These are phyloP conservation scores for Zymoseptoria tritici DNA, from an alignment of 2,329 filamentous ascomycete species.

Conservation along the genomic window DNA sequence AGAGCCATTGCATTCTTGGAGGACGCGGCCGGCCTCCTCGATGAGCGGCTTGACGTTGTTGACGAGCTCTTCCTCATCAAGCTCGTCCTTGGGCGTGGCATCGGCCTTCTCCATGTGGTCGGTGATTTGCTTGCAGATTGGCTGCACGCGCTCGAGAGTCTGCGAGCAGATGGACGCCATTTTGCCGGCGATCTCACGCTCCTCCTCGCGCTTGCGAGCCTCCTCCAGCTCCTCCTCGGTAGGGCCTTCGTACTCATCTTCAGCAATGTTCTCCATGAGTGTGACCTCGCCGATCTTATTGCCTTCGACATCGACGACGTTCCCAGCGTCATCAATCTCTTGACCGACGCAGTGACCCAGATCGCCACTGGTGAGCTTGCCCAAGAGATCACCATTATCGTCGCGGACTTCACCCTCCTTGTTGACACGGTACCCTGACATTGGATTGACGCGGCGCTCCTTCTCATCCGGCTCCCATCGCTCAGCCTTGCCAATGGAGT, in stretches of 20 bases:
- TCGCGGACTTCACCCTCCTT: conserved; percentile 48
- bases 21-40: conserved; percentile 73
- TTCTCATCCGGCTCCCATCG: conserved; percentile 49
- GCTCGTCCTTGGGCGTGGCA: conserved; percentile 72
- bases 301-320: conserved; percentile 48
- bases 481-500: conserved; percentile 46
- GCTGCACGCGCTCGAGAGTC: conserved; percentile 74
- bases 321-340: conserved; percentile 47
- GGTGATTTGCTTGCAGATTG: conserved; percentile 78
- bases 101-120: conserved; percentile 77
- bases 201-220: conserved; percentile 51
- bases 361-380: conserved; percentile 44
- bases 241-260: conserved; percentile 48
- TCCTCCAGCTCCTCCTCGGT: conserved; percentile 47
- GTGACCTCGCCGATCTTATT: conserved; percentile 59
- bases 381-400: conserved; percentile 44
- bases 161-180: conserved; percentile 67
- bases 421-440: conserved; percentile 50
- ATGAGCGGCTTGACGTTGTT: conserved; percentile 80
- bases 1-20: conserved; percentile 78
- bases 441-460: conserved; percentile 51
- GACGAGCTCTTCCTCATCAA: conserved; percentile 84
- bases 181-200: conserved; percentile 68
- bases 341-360: conserved; percentile 46
- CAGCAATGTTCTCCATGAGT: conserved; percentile 51